These are phyloP conservation scores for Alisma plantagoaquatica DNA, from an alignment of 106 monocot genomes.

Conservation along the genomic window DNA sequence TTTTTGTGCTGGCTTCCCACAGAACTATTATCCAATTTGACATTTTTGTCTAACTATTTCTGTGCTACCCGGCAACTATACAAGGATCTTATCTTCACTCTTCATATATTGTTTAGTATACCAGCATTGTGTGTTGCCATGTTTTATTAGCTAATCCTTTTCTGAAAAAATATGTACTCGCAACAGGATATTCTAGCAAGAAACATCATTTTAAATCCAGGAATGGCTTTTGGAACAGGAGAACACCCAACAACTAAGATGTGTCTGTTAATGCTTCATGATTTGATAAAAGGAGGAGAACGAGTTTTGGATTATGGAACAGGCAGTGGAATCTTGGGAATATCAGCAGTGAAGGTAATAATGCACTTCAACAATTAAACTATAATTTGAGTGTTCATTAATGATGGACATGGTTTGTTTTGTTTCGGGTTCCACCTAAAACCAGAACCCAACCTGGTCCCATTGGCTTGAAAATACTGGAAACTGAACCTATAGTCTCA, in stretches of 20 bases:
- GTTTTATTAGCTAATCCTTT: not conserved
- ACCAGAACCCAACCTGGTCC: too few relatives aligned
- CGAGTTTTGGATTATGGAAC: constrained; percentile 81
- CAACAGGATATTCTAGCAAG: constrained; percentile 58
- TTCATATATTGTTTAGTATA: not conserved
- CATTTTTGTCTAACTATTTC: too few relatives aligned
- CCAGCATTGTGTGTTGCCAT: not conserved
- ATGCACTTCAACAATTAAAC: too few relatives aligned
- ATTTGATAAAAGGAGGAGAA: constrained; percentile 69
- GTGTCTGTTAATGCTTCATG: constrained; percentile 60
- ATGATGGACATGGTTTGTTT: too few relatives aligned
- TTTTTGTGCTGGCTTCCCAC: too few relatives aligned
- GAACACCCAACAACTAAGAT: constrained; percentile 92
- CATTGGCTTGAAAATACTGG: too few relatives aligned
- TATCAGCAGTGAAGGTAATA: constrained; percentile 88
- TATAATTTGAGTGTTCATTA: too few relatives aligned
- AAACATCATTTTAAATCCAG: constrained; percentile 84
- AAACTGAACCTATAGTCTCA: too few relatives aligned
- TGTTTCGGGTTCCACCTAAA: not conserved
- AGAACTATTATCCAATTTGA: too few relatives aligned
- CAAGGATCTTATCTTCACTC: too few relatives aligned
- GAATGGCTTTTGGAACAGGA: constrained; percentile 90
- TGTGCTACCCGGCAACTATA: too few relatives aligned
- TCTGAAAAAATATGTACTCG: not conserved
- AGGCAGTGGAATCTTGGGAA: constrained; percentile 84